Percentiles rank a stretch among this genome's conserved stretches.
These are phyloP conservation scores for Erigeron canadensis DNA, from an alignment of 129 eudicot genomes.

Conservation along the genomic window DNA sequence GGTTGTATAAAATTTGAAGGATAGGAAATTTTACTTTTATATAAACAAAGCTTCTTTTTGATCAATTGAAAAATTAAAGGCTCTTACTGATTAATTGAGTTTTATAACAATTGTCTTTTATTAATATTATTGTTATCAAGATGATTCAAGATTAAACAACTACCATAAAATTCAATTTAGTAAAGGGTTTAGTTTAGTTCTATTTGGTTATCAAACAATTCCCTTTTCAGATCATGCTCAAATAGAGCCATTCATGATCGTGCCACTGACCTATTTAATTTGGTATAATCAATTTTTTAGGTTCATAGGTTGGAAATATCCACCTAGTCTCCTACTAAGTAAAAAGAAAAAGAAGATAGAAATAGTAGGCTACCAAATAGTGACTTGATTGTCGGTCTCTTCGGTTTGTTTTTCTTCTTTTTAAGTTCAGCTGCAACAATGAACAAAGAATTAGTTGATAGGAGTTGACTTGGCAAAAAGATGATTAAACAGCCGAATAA, in stretches of 20 bases:
- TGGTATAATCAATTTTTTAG: background rate
- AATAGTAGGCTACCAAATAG: constrained; percentile 33
- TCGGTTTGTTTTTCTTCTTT: constrained; percentile 38
- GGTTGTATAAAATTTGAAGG: too few species aligned
- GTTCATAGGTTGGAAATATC: background rate
- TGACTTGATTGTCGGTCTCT: constrained; percentile 42
- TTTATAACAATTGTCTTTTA: background rate
- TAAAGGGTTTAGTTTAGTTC: background rate
- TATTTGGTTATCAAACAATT: background rate
- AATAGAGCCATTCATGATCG: background rate
- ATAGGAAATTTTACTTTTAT: too few species aligned
- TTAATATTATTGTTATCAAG: too few species aligned
- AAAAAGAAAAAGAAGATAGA: background rate
- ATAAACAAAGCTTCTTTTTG: too few species aligned
- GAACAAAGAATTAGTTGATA: constrained; percentile 21
- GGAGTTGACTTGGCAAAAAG: constrained; percentile 1
- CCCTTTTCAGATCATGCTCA: background rate
- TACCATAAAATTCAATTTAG: background rate
- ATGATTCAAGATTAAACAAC: too few species aligned
- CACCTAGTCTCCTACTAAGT: background rate
- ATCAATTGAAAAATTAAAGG: too few species aligned
- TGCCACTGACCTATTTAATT: background rate
- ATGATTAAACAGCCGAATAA: background rate
- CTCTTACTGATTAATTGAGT: background rate
- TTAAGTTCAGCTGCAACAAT: constrained; percentile 39